Conservation (phyloP, 495 filamentous ascomycete genomes). For the Aspergillus heteromorphus region DNA sequence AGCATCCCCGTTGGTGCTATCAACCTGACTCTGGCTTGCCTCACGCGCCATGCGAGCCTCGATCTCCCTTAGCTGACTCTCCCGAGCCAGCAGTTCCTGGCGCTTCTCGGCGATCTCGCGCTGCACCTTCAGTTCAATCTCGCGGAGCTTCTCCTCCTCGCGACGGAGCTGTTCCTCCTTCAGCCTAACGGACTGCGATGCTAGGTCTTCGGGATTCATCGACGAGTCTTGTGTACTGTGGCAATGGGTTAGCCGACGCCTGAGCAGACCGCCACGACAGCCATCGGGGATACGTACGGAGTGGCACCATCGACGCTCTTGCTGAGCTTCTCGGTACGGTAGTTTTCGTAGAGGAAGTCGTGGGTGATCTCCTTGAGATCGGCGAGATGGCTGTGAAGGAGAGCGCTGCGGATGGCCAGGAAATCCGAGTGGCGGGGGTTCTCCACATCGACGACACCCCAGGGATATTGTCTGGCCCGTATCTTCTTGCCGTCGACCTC, state of each 20-base stretch:
- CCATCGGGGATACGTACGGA: slow-evolving; percentile 58
- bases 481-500: slow-evolving; percentile 91
- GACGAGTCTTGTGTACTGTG: slow-evolving; percentile 60
- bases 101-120: slow-evolving; percentile 99
- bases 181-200: slow-evolving; percentile 91
- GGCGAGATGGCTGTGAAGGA: slow-evolving; percentile 94
- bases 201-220: slow-evolving; percentile 96
- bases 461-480: slow-evolving; percentile 93
- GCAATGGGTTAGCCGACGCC: slow-evolving; percentile 25
- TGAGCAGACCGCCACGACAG: background rate
- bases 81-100: slow-evolving; percentile 94
- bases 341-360: slow-evolving; percentile 99
- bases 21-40: slow-evolving; percentile 43
- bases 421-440: slow-evolving; percentile 99
- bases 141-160: slow-evolving; percentile 98
- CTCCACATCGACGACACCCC: slow-evolving; percentile 98
- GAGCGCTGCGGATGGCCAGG: slow-evolving; percentile 90
- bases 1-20: slow-evolving; percentile 45
- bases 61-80: slow-evolving; percentile 97
- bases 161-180: slow-evolving; percentile 99
- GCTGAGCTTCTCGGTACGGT: slow-evolving; percentile 99
- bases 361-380: slow-evolving; percentile 99
- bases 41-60: slow-evolving; percentile 74
- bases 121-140: slow-evolving; percentile 99
- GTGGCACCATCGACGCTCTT: slow-evolving; percentile 93